Evolutionary conservation across 768 basidiomycete genomes (phyloP).

Genomic region (Dacryopinax primogenitus): DNA sequence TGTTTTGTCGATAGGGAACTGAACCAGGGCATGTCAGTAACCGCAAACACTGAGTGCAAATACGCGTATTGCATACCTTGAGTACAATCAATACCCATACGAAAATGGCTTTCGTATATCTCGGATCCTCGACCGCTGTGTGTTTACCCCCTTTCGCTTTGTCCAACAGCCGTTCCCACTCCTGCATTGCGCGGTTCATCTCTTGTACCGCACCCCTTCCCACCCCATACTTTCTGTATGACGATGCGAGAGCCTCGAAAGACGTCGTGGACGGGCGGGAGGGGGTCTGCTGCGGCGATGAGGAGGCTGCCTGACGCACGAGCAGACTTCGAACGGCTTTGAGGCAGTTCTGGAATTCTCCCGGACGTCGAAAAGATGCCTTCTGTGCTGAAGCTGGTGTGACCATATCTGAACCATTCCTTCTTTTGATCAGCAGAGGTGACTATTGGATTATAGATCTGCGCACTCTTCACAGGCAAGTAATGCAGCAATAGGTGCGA

Average conservation of each 20-base stretch:
- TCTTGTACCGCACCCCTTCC: background rate
- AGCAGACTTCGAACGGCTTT: background rate
- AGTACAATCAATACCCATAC: background rate
- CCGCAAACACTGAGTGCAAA: background rate
- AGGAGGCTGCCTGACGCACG: background rate
- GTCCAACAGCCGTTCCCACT: conserved; percentile 6
- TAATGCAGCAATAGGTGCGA: background rate
- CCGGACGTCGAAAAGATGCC: conserved; percentile 1
- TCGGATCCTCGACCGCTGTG: background rate
- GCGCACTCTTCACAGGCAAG: conserved; percentile 1
- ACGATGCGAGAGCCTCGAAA: background rate
- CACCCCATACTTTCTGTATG: background rate
- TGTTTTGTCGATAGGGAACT: background rate
- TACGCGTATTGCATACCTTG: background rate
- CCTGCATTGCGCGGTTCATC: conserved; percentile 6
- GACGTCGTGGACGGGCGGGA: background rate
- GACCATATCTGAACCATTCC: background rate
- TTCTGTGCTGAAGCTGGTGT: background rate
- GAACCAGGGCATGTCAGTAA: background rate
- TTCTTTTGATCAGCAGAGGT: background rate
- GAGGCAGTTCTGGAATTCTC: conserved; percentile 5
- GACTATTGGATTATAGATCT: background rate
- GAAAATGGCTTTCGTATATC: conserved; percentile 1
- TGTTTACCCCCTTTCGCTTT: background rate
- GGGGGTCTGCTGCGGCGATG: background rate